Conservation (phyloP, 345 rosid genomes). For the Pistacia vera region DNA sequence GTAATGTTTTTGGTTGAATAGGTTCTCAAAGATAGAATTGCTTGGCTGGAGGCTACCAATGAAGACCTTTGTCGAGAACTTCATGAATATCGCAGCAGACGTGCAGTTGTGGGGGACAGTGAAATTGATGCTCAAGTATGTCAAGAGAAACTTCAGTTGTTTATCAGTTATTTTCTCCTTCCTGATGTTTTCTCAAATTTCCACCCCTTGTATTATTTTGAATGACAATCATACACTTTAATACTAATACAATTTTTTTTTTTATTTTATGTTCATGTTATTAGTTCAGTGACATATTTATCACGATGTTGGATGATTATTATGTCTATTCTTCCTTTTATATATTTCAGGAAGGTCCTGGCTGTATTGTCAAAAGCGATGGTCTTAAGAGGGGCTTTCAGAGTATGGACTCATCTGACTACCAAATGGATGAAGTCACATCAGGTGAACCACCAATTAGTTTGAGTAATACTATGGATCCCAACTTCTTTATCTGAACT, state of each 20-base stretch:
- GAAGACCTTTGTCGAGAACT: constrained; percentile 72
- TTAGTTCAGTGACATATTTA: neutral
- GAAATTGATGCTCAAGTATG: constrained; percentile 59
- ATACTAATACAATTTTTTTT: neutral
- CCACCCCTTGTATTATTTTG: constrained; percentile 2
- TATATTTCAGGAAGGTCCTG: constrained; percentile 37
- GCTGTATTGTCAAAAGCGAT: constrained; percentile 34
- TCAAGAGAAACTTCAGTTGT: constrained; percentile 1
- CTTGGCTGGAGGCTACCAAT: constrained; percentile 71
- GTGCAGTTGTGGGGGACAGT: constrained; percentile 44
- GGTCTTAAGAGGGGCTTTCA: constrained; percentile 56
- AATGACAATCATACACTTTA: constrained; percentile 10
- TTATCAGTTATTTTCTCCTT: neutral
- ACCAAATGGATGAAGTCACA: constrained; percentile 66
- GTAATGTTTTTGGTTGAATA: constrained; percentile 20
- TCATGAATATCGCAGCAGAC: constrained; percentile 66
- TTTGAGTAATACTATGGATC: neutral
- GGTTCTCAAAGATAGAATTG: constrained; percentile 67
- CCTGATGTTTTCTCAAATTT: constrained; percentile 3
- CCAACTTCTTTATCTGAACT: too few relatives aligned
- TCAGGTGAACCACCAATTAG: constrained; percentile 32
- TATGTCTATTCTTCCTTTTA: constrained; percentile 7
- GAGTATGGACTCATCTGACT: constrained; percentile 61
- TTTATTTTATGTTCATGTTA: neutral
- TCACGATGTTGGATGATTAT: neutral